These are phyloP conservation scores for Coelastrella sp. DNA, from an alignment of 139 green algal species.

Conservation along the genomic window DNA sequence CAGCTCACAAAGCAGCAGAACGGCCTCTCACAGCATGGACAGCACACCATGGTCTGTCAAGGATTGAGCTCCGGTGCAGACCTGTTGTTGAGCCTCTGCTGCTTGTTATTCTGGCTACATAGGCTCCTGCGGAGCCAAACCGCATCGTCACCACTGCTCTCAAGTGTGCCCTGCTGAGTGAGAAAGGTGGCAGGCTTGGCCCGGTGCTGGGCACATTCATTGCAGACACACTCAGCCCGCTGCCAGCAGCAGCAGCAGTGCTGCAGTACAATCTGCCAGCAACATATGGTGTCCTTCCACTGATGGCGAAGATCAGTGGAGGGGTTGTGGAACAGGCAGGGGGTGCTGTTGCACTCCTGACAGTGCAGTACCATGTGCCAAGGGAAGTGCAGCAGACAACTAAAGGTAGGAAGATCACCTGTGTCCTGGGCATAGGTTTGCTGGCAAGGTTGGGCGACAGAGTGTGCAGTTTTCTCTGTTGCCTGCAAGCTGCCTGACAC, in stretches of 20 bases:
- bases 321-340: not conserved
- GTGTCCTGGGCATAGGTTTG: not conserved
- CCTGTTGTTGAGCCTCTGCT: not conserved
- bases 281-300: conserved; percentile 4
- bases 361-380: conserved; percentile 16
- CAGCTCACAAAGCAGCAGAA: too few species aligned
- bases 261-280: conserved; percentile 34
- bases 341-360: conserved; percentile 30
- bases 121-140: not conserved
- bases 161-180: conserved; percentile 22
- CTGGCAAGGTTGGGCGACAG: not conserved
- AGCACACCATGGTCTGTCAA: too few species aligned
- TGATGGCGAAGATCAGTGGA: conserved; percentile 26
- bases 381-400: conserved; percentile 17
- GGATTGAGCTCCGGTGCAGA: not conserved
- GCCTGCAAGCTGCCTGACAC: not conserved
- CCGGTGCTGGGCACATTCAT: conserved; percentile 11
- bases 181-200: conserved; percentile 4
- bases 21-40: too few species aligned
- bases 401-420: not conserved
- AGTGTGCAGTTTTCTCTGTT: too few species aligned
- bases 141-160: not conserved
- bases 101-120: not conserved
- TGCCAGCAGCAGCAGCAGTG: conserved; percentile 18
- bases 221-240: conserved; percentile 25